These are phyloP conservation scores for Ascochyta viciae-villosae DNA, from an alignment of 2,329 filamentous ascomycete species.

Conservation along the genomic window DNA sequence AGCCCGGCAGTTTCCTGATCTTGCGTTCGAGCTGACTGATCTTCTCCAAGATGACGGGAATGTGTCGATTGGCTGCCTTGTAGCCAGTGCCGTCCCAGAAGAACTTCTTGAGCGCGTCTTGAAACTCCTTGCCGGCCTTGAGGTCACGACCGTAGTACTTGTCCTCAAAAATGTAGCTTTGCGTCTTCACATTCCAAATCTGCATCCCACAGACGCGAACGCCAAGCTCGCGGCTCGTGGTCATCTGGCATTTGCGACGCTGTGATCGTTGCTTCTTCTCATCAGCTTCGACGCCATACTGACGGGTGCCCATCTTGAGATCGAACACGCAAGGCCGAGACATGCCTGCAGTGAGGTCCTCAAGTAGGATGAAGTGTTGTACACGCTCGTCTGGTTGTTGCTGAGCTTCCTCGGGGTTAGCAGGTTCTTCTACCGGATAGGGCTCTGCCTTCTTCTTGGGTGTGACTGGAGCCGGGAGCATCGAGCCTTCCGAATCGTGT, in stretches of 20 bases:
- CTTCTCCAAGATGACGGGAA: conserved; percentile 86
- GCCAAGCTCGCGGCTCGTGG: conserved; percentile 88
- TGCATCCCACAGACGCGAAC: conserved; percentile 96
- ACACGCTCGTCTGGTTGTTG: conserved; percentile 67
- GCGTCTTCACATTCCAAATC: conserved; percentile 86
- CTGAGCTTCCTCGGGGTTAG: conserved; percentile 55
- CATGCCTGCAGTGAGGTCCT: conserved; percentile 97
- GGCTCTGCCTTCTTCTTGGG: conserved; percentile 21
- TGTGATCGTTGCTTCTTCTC: conserved; percentile 95
- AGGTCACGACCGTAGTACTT: conserved; percentile 95
- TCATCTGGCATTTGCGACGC: conserved; percentile 87
- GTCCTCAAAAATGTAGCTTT: conserved; percentile 93
- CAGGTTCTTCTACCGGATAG: conserved; percentile 26
- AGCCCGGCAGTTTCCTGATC: conserved; percentile 78
- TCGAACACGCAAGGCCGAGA: conserved; percentile 95
- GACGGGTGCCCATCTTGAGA: conserved; percentile 97
- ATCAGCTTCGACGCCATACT: conserved; percentile 91
- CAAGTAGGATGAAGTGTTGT: conserved; percentile 90
- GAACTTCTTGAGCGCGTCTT: conserved; percentile 85
- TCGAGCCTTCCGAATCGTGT: conserved; percentile 28
- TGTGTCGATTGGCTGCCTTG: conserved; percentile 81
- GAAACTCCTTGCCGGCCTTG: conserved; percentile 87
- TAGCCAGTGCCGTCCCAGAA: conserved; percentile 88
- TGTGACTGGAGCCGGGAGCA: conserved; percentile 44
- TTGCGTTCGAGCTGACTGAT: conserved; percentile 83